phyloP scores from a whole-genome alignment of 2,329 filamentous ascomycete genomes.

The Beauveria scarabaeidicola region DNA sequence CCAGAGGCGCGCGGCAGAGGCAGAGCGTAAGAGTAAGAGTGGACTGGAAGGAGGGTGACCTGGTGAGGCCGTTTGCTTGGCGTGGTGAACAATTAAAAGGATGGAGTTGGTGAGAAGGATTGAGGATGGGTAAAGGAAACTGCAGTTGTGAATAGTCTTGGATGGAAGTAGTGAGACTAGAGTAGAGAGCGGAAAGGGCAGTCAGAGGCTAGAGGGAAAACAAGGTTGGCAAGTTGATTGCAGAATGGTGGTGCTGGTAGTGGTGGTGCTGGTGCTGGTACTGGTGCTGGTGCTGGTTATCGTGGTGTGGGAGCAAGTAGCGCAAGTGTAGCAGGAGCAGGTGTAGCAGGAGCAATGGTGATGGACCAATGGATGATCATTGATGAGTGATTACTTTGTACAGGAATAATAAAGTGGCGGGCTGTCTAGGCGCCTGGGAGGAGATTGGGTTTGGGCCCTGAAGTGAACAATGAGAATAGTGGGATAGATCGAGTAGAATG shows the following conservation, averaged over 20 bases:
- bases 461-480: neutral
- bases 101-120: neutral
- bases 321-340: too few relatives aligned
- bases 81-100: neutral
- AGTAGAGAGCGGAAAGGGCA: neutral
- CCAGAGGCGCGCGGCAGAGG: conserved; percentile 4
- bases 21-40: neutral
- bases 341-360: neutral
- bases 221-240: neutral
- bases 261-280: neutral
- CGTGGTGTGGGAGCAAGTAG: neutral
- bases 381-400: too few relatives aligned
- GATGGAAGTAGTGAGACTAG: neutral
- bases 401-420: too few relatives aligned
- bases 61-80: neutral
- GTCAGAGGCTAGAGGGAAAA: neutral
- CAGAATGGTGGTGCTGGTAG: neutral
- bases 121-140: neutral
- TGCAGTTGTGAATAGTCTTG: neutral
- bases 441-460: too few relatives aligned
- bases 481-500: neutral
- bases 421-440: too few relatives aligned
- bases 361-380: neutral
- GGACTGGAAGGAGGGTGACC: neutral
- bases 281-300: neutral